A percentile compares a stretch with the other conserved stretches of the same genome.
phyloP scores from a whole-genome alignment of 192 early-diverging fungal genomes.

The Backusella morwellensis region DNA sequence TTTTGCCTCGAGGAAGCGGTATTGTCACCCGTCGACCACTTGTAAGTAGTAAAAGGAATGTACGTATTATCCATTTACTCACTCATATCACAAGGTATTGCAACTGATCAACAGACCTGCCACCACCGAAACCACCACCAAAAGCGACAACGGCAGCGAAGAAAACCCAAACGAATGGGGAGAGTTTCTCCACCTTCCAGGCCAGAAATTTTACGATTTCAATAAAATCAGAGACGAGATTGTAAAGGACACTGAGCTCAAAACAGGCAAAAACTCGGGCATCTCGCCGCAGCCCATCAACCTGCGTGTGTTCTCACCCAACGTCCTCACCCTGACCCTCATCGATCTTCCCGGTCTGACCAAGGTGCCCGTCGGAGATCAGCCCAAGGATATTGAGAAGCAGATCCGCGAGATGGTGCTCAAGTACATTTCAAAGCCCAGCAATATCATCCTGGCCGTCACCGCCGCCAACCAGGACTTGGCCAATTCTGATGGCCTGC shows the following conservation, averaged over 20 bases:
- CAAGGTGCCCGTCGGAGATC: constrained; percentile 98
- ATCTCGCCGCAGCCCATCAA: constrained; percentile 98
- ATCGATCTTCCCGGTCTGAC: constrained; percentile 99
- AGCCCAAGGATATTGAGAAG: constrained; percentile 99
- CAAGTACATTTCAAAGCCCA: constrained; percentile 97
- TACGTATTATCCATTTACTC: background rate
- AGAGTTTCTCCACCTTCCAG: constrained; percentile 97
- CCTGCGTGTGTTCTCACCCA: constrained; percentile 95
- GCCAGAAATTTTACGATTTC: constrained; percentile 95
- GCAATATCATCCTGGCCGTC: constrained; percentile 96
- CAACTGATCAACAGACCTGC: constrained; percentile 96
- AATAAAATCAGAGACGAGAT: constrained; percentile 98
- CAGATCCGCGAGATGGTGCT: constrained; percentile 98
- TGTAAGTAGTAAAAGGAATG: constrained; percentile 37
- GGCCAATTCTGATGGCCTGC: constrained; percentile 99
- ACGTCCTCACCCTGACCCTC: constrained; percentile 97
- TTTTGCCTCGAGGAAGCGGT: constrained; percentile 94
- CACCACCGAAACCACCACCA: constrained; percentile 30
- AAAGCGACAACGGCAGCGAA: constrained; percentile 7
- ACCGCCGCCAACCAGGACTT: constrained; percentile 98
- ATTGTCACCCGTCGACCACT: constrained; percentile 98
- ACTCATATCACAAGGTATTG: constrained; percentile 44
- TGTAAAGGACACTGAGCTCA: constrained; percentile 85
- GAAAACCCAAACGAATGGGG: constrained; percentile 93
- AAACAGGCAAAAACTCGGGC: constrained; percentile 80